phyloP scores from a whole-genome alignment of 441 rosid genomes.

The Eutrema salsugineum region DNA sequence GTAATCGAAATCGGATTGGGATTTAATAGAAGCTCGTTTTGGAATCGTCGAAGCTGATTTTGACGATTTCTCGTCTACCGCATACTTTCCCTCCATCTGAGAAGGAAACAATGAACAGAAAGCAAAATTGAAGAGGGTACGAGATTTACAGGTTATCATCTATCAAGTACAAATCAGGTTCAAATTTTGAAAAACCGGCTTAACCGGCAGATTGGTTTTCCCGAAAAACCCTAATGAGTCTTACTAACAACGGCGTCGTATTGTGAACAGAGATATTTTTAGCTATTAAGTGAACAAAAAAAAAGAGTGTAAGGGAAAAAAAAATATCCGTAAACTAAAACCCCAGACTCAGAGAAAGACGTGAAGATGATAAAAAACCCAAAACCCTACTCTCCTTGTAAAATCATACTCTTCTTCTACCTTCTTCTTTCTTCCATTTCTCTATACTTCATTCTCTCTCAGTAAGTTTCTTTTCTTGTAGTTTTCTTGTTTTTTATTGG shows the following conservation, averaged over 20 bases:
- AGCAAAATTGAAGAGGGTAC: neutral
- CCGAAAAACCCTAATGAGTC: slow-evolving; percentile 11
- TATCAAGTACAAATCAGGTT: neutral
- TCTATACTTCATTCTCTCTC: neutral
- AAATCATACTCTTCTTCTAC: slow-evolving; percentile 8
- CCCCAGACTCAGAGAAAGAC: slow-evolving; percentile 11
- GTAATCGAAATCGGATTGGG: slow-evolving; percentile 43
- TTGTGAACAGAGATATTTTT: slow-evolving; percentile 14
- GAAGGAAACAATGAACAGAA: slow-evolving; percentile 2
- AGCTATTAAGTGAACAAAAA: neutral
- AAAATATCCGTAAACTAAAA: slow-evolving; percentile 18
- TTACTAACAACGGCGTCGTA: slow-evolving; percentile 3
- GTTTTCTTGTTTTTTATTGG: neutral
- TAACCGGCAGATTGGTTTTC: neutral
- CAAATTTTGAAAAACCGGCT: neutral
- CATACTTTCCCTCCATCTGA: slow-evolving; percentile 5
- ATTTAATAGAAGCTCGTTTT: slow-evolving; percentile 44
- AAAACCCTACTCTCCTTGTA: slow-evolving; percentile 71
- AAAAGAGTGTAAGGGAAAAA: neutral
- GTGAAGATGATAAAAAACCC: slow-evolving; percentile 76
- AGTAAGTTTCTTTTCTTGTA: slow-evolving; percentile 6
- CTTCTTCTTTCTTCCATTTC: slow-evolving; percentile 20
- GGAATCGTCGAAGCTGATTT: slow-evolving; percentile 7
- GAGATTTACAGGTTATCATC: neutral
- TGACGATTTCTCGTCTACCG: neutral